Conservation (phyloP, 148 eudicot genomes). For the Vaccinium myrtillus region DNA sequence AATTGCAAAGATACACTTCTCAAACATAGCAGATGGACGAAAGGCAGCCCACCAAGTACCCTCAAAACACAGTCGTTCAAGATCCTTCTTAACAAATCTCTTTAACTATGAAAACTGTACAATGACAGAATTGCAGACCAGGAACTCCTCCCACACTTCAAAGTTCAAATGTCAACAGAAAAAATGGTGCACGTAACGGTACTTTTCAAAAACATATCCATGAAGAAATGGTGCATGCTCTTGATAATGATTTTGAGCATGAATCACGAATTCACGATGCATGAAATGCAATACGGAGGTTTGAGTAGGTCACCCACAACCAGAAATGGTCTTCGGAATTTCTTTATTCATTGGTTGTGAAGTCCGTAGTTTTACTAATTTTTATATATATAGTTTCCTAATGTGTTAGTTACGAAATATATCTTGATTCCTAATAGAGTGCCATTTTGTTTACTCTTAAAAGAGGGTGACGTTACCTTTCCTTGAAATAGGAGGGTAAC, state of each 20-base stretch:
- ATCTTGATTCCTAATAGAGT: no score
- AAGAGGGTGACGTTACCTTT: no score
- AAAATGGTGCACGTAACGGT: not conserved
- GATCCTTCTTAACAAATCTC: not conserved
- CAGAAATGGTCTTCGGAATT: not conserved
- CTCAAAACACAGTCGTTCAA: not conserved
- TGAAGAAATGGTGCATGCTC: not conserved
- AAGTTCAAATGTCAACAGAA: not conserved
- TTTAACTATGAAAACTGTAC: not conserved
- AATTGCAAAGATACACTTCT: not conserved
- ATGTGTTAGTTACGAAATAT: no score
- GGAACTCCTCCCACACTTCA: not conserved
- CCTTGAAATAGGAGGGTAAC: no score
- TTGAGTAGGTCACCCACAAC: not conserved
- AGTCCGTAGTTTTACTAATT: no score
- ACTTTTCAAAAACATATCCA: not conserved
- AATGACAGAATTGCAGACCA: not conserved
- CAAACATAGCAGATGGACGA: not conserved
- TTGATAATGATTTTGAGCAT: not conserved
- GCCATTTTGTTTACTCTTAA: no score
- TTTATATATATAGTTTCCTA: no score
- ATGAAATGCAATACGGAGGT: not conserved
- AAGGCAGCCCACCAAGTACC: not conserved
- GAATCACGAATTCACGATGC: not conserved
- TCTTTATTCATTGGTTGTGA: not conserved